Evolutionary conservation across 176 grass and related monocot genomes (phyloP).

Genomic region (Puccinellia tenuiflora): DNA sequence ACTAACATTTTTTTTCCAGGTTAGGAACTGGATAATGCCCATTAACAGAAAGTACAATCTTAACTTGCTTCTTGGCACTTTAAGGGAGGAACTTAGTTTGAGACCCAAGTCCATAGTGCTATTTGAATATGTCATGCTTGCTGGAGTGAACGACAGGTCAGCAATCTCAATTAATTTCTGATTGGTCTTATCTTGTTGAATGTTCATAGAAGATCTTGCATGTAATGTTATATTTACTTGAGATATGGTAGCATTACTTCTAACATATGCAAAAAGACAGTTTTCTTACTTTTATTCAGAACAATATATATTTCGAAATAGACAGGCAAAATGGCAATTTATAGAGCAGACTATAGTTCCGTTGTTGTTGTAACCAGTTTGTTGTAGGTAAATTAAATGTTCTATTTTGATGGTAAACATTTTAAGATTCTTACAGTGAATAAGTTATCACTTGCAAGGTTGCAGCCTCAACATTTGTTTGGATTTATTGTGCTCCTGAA

Average conservation of each 20-base stretch:
- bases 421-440: not conserved
- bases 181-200: not conserved
- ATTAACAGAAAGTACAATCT: constrained; percentile 94
- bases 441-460: not conserved
- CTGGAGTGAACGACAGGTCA: constrained; percentile 92
- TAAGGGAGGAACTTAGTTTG: constrained; percentile 56
- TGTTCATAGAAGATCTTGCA: not conserved
- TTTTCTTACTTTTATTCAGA: constrained; percentile 4
- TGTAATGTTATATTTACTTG: not conserved
- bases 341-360: not conserved
- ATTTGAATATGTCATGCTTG: constrained; percentile 98
- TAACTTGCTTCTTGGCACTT: constrained; percentile 61
- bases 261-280: not conserved
- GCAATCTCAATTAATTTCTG: not conserved
- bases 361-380: not conserved
- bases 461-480: not conserved
- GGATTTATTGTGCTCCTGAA: constrained; percentile 14
- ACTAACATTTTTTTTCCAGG: constrained; percentile 40
- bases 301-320: not conserved
- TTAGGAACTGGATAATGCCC: constrained; percentile 99
- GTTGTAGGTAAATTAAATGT: not conserved
- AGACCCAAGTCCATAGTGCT: constrained; percentile 66
- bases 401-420: not conserved
- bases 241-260: not conserved
- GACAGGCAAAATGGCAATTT: not conserved